phyloP scores from a whole-genome alignment of 2,329 filamentous ascomycete genomes.

The Whalleya microplaca region DNA sequence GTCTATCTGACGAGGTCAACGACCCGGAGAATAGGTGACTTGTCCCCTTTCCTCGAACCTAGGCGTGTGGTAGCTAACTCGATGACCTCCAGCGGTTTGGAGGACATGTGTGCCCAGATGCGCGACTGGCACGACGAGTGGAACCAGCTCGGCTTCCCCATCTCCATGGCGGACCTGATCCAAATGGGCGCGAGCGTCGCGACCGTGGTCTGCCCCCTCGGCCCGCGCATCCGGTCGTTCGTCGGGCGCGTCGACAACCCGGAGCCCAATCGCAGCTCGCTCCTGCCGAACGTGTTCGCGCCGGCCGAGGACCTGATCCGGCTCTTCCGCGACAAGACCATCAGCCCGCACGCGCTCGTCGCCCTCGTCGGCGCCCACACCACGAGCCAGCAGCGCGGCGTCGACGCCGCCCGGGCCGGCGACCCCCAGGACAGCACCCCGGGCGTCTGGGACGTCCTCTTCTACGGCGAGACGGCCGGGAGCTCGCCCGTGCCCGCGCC shows the following conservation, averaged over 20 bases:
- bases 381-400: slow-evolving; percentile 52
- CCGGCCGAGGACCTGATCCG: slow-evolving; percentile 52
- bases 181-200: slow-evolving; percentile 57
- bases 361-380: slow-evolving; percentile 60
- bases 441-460: slow-evolving; percentile 56
- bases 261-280: slow-evolving; percentile 42
- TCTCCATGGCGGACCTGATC: slow-evolving; percentile 58
- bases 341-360: slow-evolving; percentile 52
- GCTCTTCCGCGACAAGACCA: slow-evolving; percentile 57
- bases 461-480: slow-evolving; percentile 48
- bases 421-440: slow-evolving; percentile 56
- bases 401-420: slow-evolving; percentile 44
- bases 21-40: slow-evolving; percentile 44
- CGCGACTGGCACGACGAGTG: slow-evolving; percentile 39
- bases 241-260: slow-evolving; percentile 54
- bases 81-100: slow-evolving; percentile 42
- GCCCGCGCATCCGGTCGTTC: slow-evolving; percentile 53
- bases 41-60: neutral
- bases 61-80: neutral
- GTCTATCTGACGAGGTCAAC: slow-evolving; percentile 45
- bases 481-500: slow-evolving; percentile 34
- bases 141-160: slow-evolving; percentile 40
- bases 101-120: slow-evolving; percentile 46
- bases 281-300: slow-evolving; percentile 49
- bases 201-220: slow-evolving; percentile 49